phyloP scores from a whole-genome alignment of 768 basidiomycete genomes.

The Gyrodon lividus region DNA sequence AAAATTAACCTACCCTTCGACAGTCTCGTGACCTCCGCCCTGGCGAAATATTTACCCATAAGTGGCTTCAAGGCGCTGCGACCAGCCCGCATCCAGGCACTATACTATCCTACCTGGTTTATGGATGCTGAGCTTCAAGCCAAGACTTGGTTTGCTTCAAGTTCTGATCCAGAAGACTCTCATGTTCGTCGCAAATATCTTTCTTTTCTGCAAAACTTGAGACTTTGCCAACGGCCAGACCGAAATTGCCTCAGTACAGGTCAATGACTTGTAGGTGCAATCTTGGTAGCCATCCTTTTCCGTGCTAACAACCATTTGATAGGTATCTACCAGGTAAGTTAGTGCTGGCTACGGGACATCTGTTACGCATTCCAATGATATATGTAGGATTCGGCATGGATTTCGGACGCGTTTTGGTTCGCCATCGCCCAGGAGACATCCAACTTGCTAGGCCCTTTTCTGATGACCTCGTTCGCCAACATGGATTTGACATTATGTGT shows the following conservation, averaged over 20 bases:
- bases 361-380: not conserved
- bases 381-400: slow-evolving; percentile 21
- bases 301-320: slow-evolving; percentile 12
- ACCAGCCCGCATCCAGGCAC: slow-evolving; percentile 47
- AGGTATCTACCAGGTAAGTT: slow-evolving; percentile 33
- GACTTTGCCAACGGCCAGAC: slow-evolving; percentile 24
- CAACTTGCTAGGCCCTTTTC: slow-evolving; percentile 46
- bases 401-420: slow-evolving; percentile 44
- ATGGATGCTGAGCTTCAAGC: slow-evolving; percentile 53
- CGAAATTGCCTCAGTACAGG: slow-evolving; percentile 32
- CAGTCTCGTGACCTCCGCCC: slow-evolving; percentile 27
- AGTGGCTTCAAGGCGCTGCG: slow-evolving; percentile 39
- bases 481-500: slow-evolving; percentile 50
- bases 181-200: slow-evolving; percentile 20
- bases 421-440: slow-evolving; percentile 24
- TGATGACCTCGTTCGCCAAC: slow-evolving; percentile 44
- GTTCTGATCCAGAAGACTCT: slow-evolving; percentile 20
- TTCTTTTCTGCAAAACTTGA: not conserved
- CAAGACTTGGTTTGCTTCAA: slow-evolving; percentile 27
- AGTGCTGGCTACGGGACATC: not conserved
- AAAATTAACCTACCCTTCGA: slow-evolving; percentile 19
- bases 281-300: not conserved
- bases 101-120: slow-evolving; percentile 67
- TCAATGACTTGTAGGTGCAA: slow-evolving; percentile 48
- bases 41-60: slow-evolving; percentile 39